These are phyloP conservation scores for Oenanthe sinensis DNA, from an alignment of 129 eudicot genomes.

Conservation along the genomic window DNA sequence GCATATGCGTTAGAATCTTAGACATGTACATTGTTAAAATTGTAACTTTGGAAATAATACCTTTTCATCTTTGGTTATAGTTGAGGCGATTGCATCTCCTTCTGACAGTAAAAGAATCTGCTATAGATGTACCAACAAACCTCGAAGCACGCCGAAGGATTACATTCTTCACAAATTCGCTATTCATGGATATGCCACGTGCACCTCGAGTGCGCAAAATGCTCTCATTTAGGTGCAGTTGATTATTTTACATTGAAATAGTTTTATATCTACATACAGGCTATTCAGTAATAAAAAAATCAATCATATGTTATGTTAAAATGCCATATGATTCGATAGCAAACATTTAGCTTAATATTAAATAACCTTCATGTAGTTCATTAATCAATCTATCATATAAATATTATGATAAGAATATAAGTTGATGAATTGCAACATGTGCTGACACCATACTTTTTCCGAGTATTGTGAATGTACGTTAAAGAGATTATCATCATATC, in stretches of 20 bases:
- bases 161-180: slow-evolving; percentile 87
- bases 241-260: slow-evolving; percentile 9
- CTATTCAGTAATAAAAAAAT: not conserved
- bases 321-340: not conserved
- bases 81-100: slow-evolving; percentile 86
- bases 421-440: not conserved
- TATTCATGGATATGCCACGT: slow-evolving; percentile 98
- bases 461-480: not conserved
- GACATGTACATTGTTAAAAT: not conserved
- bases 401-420: not conserved
- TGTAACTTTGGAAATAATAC: slow-evolving; percentile 7
- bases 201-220: slow-evolving; percentile 97
- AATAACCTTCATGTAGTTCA: not conserved
- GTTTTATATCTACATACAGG: not conserved
- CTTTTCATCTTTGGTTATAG: slow-evolving; percentile 34
- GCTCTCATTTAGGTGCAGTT: slow-evolving; percentile 85
- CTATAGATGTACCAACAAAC: slow-evolving; percentile 85
- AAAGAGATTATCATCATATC: not conserved
- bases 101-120: slow-evolving; percentile 95
- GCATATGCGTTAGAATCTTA: not conserved
- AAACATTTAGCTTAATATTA: not conserved
- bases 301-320: not conserved
- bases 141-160: slow-evolving; percentile 98
- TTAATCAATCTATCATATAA: not conserved
- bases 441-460: not conserved